Evolutionary conservation across 2,329 filamentous ascomycete species (phyloP), one percentile per base, ranked within the genome.

Genomic region (Neofusicoccum ribis): DNA sequence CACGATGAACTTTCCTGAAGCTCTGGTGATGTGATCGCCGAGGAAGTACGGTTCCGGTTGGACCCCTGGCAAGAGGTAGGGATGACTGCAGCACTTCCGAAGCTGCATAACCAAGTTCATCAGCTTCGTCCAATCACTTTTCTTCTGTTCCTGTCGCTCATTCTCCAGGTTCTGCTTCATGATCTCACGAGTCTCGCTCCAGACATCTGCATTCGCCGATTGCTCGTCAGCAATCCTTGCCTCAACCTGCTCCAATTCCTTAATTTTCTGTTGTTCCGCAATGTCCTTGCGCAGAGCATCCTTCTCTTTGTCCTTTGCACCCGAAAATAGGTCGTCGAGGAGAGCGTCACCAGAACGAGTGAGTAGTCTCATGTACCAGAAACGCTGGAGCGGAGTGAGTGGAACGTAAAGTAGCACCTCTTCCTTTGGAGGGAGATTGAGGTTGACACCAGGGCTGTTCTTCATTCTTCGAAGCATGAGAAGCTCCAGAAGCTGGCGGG

Each of bases 121-220:
- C 31, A 85, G 70, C 68, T 81, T 82, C 47, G 78, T 76, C 82
- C 82, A 85, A 3, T 79, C 76, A 3, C 73, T 75, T 62, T 74
- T 77, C 3, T 69, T 49, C 7, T 74, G 70, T 31, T 76, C 77
- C 11, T 78, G 74, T 1, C 27, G 20, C 14, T 59, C 54, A 8
- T 20, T 46, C 9, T 74, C 68, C 1, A 91, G 64, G 91, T 97
- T 81, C 94, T 97, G 78, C 91, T 93, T 85, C 93, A 98, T 83
- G 95, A 98, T 88, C 93, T 91, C 77, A 93, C 93, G 81, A 90
- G 94, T 80, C 96, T 96, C 66, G 11, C 79, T 78, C 83, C 83
- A 86, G 8, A 78, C 74, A 69, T 75, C 75, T 8, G 23, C 17
- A 9, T 47, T 15, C 5, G 61, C 39, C 4, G 59, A 63, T 5